Evolutionary conservation across 2,329 filamentous ascomycete genomes (phyloP).

Genomic region (Clonostachys chloroleuca): DNA sequence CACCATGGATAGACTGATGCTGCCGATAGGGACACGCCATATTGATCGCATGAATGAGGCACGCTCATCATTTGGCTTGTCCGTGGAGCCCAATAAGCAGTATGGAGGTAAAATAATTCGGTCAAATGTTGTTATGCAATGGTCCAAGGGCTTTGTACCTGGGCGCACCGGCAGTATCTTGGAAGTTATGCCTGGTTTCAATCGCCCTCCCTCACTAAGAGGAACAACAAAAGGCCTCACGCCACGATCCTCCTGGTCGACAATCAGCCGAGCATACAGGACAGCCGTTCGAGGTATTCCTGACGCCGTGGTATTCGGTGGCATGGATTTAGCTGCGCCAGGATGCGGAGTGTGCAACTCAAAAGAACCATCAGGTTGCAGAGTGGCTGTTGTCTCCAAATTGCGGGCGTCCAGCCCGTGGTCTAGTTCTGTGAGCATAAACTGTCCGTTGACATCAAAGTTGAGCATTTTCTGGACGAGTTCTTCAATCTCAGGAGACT

Average conservation of each 20-base stretch:
- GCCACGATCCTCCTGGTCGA: slow-evolving; percentile 13
- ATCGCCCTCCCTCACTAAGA: slow-evolving; percentile 13
- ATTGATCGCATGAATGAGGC: slow-evolving; percentile 17
- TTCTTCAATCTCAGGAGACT: slow-evolving; percentile 7
- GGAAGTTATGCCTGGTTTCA: slow-evolving; percentile 18
- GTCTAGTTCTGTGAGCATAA: slow-evolving; percentile 30
- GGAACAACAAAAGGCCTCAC: slow-evolving; percentile 22
- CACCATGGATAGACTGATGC: slow-evolving; percentile 12
- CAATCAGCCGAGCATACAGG: slow-evolving; percentile 23
- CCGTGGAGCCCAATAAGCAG: slow-evolving; percentile 17
- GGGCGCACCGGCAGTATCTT: slow-evolving; percentile 14
- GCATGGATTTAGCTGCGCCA: slow-evolving; percentile 22
- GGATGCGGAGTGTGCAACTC: slow-evolving; percentile 21
- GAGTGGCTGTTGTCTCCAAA: slow-evolving; percentile 27
- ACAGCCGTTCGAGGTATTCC: slow-evolving; percentile 19
- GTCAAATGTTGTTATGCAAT: slow-evolving; percentile 23
- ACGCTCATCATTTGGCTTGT: slow-evolving; percentile 9
- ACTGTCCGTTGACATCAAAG: slow-evolving; percentile 20
- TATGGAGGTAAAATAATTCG: slow-evolving; percentile 16
- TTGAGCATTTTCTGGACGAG: slow-evolving; percentile 8
- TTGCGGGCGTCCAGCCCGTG: slow-evolving; percentile 31
- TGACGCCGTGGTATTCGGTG: slow-evolving; percentile 13
- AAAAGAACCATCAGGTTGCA: slow-evolving; percentile 22
- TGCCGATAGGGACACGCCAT: slow-evolving; percentile 14
- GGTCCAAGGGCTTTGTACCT: slow-evolving; percentile 19